phyloP scores from a whole-genome alignment of 495 filamentous ascomycete species.

The Penicillium paradoxum region DNA sequence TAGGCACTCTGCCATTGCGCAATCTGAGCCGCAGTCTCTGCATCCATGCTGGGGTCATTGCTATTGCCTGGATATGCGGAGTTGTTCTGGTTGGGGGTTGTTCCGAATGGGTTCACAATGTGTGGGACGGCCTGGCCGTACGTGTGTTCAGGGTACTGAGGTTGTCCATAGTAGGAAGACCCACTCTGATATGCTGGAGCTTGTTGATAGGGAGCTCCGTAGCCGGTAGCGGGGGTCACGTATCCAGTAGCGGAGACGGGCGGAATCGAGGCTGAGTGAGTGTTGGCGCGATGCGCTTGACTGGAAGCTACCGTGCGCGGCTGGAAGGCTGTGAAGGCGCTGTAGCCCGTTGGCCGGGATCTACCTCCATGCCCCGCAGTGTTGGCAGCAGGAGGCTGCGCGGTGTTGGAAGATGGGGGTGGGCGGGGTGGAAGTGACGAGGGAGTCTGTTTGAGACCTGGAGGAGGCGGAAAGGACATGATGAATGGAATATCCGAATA shows the following conservation, averaged over 20 bases:
- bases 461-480: constrained; percentile 92
- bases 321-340: constrained; percentile 52
- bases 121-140: constrained; percentile 60
- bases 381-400: constrained; percentile 39
- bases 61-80: constrained; percentile 32
- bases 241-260: constrained; percentile 40
- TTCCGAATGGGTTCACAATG: constrained; percentile 82
- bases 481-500: constrained; percentile 64
- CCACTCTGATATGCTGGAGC: constrained; percentile 40
- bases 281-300: constrained; percentile 39
- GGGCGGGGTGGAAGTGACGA: constrained; percentile 81
- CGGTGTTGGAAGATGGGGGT: constrained; percentile 54
- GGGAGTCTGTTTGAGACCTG: constrained; percentile 69
- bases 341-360: constrained; percentile 31
- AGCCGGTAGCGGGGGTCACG: constrained; percentile 29
- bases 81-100: constrained; percentile 45
- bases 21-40: constrained; percentile 87
- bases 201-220: constrained; percentile 28
- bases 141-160: constrained; percentile 47
- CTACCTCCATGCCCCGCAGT: constrained; percentile 37
- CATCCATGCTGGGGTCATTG: constrained; percentile 55
- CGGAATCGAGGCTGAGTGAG: constrained; percentile 39
- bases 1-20: constrained; percentile 97
- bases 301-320: constrained; percentile 59
- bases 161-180: constrained; percentile 46